phyloP scores from a whole-genome alignment of 2,329 filamentous ascomycete genomes.

The Ophiostoma tasmaniense region DNA sequence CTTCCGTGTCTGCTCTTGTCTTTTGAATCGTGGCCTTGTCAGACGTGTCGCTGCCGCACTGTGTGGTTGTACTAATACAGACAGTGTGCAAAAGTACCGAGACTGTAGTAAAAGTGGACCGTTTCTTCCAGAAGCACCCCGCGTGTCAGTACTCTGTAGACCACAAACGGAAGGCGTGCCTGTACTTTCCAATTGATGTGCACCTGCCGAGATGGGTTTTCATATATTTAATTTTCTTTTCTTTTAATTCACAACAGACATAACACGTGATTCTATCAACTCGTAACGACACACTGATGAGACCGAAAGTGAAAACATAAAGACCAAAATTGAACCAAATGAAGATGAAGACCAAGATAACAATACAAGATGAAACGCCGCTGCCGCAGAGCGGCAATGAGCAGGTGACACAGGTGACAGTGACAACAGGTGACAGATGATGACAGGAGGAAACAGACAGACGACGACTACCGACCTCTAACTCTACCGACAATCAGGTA shows the following conservation, averaged over 20 bases:
- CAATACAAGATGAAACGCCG: not conserved
- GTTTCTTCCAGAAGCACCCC: not conserved
- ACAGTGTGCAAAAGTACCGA: not conserved
- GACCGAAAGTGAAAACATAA: not conserved
- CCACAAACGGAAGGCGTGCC: not conserved
- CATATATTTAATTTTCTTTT: not conserved
- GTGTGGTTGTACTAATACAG: not conserved
- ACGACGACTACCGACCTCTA: not conserved
- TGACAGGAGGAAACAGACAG: no score
- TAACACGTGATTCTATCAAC: not conserved
- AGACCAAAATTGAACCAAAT: not conserved
- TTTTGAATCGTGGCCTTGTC: constrained; percentile 17
- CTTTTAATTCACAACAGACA: not conserved
- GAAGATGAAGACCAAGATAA: not conserved
- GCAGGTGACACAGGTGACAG: not conserved
- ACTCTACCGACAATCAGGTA: constrained; percentile 26
- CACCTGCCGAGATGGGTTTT: not conserved
- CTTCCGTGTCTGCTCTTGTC: not conserved
- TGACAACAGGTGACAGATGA: not conserved
- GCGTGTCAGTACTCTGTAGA: not conserved
- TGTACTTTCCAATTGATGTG: no score
- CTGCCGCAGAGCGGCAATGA: not conserved
- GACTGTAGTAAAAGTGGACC: not conserved
- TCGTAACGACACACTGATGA: not conserved
- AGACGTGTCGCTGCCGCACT: not conserved